phyloP scores from a whole-genome alignment of 164 flowering plant species.

The Paratinospora sagittata region DNA sequence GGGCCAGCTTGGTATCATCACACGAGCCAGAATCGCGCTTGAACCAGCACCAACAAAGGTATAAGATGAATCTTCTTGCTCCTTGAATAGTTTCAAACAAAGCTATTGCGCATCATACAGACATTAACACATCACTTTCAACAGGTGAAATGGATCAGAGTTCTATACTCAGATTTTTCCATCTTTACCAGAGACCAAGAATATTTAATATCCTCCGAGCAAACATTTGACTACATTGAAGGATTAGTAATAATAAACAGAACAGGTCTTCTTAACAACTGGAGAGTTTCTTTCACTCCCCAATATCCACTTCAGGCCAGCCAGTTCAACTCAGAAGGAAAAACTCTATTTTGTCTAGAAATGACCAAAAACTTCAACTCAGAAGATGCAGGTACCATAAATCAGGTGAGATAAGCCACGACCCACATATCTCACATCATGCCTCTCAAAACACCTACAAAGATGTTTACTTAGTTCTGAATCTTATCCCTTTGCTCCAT shows the following conservation, averaged over 20 bases:
- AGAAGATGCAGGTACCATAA: slow-evolving; percentile 27
- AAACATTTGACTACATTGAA: slow-evolving; percentile 79
- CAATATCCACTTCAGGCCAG: slow-evolving; percentile 67
- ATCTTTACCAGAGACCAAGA: slow-evolving; percentile 75
- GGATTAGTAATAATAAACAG: slow-evolving; percentile 80
- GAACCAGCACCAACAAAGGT: slow-evolving; percentile 80
- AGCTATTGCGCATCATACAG: background rate
- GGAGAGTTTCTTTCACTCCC: slow-evolving; percentile 78
- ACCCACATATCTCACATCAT: slow-evolving; percentile 7
- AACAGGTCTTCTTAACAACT: slow-evolving; percentile 71
- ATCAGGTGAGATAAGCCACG: slow-evolving; percentile 44
- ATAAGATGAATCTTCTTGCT: slow-evolving; percentile 12
- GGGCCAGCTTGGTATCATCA: slow-evolving; percentile 93
- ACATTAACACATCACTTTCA: background rate
- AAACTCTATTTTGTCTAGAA: slow-evolving; percentile 72
- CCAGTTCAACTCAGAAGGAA: slow-evolving; percentile 66
- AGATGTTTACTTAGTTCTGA: slow-evolving; percentile 4
- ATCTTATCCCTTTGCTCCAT: background rate
- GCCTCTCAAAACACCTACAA: slow-evolving; percentile 5
- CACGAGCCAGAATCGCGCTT: slow-evolving; percentile 72
- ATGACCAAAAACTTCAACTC: slow-evolving; percentile 66
- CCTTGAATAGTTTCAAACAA: background rate
- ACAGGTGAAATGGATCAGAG: slow-evolving; percentile 93
- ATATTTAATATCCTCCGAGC: slow-evolving; percentile 45
- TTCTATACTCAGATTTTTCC: slow-evolving; percentile 66